Conservation (phyloP, 192 early-diverging fungal genomes). For the Phycomyces blakesleeanus region DNA sequence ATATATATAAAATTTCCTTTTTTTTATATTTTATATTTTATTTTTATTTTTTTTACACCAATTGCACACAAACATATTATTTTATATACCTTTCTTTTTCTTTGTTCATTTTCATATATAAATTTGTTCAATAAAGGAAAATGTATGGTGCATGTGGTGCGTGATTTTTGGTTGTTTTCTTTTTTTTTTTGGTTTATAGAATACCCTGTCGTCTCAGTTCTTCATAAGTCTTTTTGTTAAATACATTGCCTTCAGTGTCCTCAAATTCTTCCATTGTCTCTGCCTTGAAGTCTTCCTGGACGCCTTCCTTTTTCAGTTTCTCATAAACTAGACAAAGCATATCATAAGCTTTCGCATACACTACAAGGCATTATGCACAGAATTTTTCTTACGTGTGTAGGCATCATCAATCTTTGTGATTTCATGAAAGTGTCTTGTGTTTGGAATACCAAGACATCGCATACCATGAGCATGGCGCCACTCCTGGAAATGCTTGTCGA, state of each 20-base stretch:
- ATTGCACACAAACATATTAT: too few relatives aligned
- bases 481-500: constrained; percentile 95
- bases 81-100: too few relatives aligned
- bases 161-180: too few relatives aligned
- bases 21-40: too few relatives aligned
- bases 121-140: too few relatives aligned
- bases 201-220: constrained; percentile 83
- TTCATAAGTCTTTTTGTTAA: constrained; percentile 82
- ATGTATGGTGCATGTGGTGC: too few relatives aligned
- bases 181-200: constrained; percentile 42
- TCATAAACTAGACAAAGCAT: constrained; percentile 91
- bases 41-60: too few relatives aligned
- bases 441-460: constrained; percentile 88
- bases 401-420: constrained; percentile 90
- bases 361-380: too few relatives aligned
- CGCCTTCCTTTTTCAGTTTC: constrained; percentile 68
- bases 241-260: constrained; percentile 80
- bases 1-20: too few relatives aligned
- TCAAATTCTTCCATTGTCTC: constrained; percentile 92
- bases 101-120: too few relatives aligned
- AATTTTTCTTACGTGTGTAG: constrained; percentile 70
- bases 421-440: constrained; percentile 87
- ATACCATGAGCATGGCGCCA: constrained; percentile 94
- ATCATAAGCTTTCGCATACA: too few relatives aligned
- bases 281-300: constrained; percentile 60